Evolutionary conservation across 306 rosid genomes (phyloP).

Genomic region (Crataegus laevigata): DNA sequence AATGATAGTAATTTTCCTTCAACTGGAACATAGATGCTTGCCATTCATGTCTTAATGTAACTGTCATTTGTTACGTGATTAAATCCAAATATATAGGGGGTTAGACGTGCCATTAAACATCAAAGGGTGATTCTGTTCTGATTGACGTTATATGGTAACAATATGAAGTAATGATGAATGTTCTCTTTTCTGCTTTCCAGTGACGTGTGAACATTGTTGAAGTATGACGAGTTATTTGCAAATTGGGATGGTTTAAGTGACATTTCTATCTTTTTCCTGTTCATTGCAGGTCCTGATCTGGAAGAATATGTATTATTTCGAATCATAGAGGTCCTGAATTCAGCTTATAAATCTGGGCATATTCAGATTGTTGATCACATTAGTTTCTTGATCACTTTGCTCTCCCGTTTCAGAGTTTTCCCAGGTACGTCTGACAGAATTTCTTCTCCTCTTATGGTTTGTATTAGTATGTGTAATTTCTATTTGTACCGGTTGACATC

Average conservation of each 20-base stretch:
- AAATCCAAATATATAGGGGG: background rate
- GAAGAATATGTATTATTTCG: conserved; percentile 44
- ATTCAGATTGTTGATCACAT: conserved; percentile 49
- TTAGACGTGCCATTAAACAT: background rate
- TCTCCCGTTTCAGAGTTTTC: conserved; percentile 44
- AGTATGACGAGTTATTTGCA: background rate
- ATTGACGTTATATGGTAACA: background rate
- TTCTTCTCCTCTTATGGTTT: conserved; percentile 4
- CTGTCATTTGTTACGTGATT: background rate
- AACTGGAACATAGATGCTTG: background rate
- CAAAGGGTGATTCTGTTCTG: conserved; percentile 8
- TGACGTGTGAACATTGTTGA: background rate
- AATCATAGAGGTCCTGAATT: conserved; percentile 56
- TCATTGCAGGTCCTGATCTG: conserved; percentile 59
- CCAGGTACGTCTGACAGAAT: conserved; percentile 39
- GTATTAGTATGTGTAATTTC: background rate
- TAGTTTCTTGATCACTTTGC: conserved; percentile 64
- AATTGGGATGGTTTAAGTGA: background rate
- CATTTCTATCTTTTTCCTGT: conserved; percentile 2
- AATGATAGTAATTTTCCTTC: background rate
- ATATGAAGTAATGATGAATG: background rate
- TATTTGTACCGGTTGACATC: background rate
- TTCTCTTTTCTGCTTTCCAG: background rate
- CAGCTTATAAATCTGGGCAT: conserved; percentile 51
- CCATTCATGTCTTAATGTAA: background rate